Evolutionary conservation across 2,329 filamentous ascomycete species (phyloP).

Genomic region (Coniochaeta prunicola): DNA sequence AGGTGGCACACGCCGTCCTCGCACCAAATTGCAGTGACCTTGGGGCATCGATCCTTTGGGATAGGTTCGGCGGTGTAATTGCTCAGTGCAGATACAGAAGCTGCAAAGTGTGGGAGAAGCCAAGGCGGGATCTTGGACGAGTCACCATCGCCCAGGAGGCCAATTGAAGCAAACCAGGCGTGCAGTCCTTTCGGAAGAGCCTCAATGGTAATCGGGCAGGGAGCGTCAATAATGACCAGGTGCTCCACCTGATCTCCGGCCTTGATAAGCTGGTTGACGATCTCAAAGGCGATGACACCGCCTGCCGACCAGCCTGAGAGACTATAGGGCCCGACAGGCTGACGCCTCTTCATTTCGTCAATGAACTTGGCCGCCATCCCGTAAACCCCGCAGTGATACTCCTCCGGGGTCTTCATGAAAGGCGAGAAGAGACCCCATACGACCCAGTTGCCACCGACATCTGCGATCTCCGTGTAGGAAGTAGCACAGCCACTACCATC

Average conservation of each 20-base stretch:
- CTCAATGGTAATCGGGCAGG: constrained; percentile 61
- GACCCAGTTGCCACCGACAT: constrained; percentile 36
- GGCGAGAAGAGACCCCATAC: constrained; percentile 59
- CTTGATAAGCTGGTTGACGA: constrained; percentile 51
- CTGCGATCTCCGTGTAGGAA: constrained; percentile 57
- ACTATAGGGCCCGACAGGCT: constrained; percentile 60
- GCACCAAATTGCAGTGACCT: constrained; percentile 62
- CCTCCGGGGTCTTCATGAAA: constrained; percentile 62
- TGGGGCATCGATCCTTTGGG: constrained; percentile 49
- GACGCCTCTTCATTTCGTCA: constrained; percentile 62
- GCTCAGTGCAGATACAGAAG: constrained; percentile 60
- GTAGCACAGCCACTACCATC: constrained; percentile 55
- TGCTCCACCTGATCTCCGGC: constrained; percentile 50
- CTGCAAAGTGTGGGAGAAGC: constrained; percentile 67
- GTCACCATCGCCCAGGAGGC: constrained; percentile 58
- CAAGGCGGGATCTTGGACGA: constrained; percentile 55
- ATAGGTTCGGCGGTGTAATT: constrained; percentile 62
- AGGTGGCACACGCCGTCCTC: constrained; percentile 65
- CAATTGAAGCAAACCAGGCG: constrained; percentile 65
- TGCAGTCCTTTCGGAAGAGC: constrained; percentile 57
- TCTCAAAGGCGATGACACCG: constrained; percentile 64
- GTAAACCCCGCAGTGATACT: constrained; percentile 59
- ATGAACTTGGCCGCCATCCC: constrained; percentile 60
- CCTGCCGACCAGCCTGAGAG: constrained; percentile 72
- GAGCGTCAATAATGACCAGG: constrained; percentile 59